A percentile compares a stretch with the other conserved stretches of the same genome.
Conservation (phyloP, 805 yeast species). For the Candida nitratophila region DNA sequence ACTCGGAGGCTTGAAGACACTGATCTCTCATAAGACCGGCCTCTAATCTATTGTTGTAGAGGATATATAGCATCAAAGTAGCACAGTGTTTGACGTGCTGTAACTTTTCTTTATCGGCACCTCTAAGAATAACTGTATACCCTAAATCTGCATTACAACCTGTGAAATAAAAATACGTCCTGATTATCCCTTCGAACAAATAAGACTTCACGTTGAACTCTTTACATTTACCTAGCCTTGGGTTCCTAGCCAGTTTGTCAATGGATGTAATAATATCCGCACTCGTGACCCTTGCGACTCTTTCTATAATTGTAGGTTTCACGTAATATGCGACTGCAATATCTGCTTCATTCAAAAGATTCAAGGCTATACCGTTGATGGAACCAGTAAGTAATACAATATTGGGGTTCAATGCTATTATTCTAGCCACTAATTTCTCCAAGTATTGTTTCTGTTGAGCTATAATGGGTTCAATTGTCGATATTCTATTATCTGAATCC, state of each 20-base stretch:
- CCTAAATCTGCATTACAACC: conserved; percentile 75
- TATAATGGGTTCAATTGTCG: conserved; percentile 74
- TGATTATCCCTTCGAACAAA: conserved; percentile 45
- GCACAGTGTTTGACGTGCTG: conserved; percentile 68
- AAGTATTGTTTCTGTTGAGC: conserved; percentile 86
- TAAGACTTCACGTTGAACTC: conserved; percentile 65
- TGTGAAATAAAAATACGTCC: conserved; percentile 70
- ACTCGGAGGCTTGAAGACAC: conserved; percentile 44
- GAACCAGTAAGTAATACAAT: conserved; percentile 71
- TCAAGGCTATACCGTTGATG: conserved; percentile 76
- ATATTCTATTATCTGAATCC: conserved; percentile 32
- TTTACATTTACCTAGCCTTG: conserved; percentile 71
- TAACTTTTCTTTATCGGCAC: conserved; percentile 56
- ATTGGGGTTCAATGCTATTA: conserved; percentile 70
- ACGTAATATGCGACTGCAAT: conserved; percentile 77
- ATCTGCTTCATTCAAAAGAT: conserved; percentile 62
- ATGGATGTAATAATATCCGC: conserved; percentile 84
- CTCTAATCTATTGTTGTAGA: conserved; percentile 76
- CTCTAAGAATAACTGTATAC: conserved; percentile 81
- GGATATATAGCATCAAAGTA: conserved; percentile 72
- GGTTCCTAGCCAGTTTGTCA: conserved; percentile 69
- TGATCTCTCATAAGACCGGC: conserved; percentile 66
- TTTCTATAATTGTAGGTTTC: conserved; percentile 73
- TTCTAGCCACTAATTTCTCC: conserved; percentile 71
- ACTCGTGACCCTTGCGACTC: conserved; percentile 70